Evolutionary conservation across 768 basidiomycete species (phyloP), one percentile per base, ranked within the genome.

Genomic region (Pulveroboletus sp.): DNA sequence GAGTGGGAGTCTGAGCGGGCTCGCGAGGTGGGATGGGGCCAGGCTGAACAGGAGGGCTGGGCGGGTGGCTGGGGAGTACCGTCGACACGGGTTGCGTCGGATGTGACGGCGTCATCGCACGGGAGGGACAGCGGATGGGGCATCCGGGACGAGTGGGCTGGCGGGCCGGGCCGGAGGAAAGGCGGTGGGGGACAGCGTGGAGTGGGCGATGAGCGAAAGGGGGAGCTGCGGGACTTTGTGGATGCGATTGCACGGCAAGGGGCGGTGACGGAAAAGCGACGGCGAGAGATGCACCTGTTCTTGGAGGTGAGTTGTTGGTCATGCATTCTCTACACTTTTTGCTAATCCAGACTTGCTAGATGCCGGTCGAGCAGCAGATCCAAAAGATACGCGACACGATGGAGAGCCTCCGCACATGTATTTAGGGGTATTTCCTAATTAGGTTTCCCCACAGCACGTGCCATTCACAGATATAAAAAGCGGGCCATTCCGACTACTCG

Each of bases 331-430:
- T n/a, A n/a, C n/a, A n/a, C n/a, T n/a, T n/a, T n/a, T n/a, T n/a
- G n/a, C n/a, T n/a, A n/a, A n/a, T n/a, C n/a, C n/a, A n/a, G n/a
- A n/a, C n/a, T n/a, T 50, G 14, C n/a, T 48, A 83, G 82, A 75
- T 84, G 73, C 63, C 79, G 3, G 76, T 81, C 4, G 66, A 81
- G 23, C 69, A 79, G 35, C 82, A 83, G 54, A 55, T 83, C 1
- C 55, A 69, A 46, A 74, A 74, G 50, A 84, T 83, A 21, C 59
- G 75, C 41, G 76, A 78, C 52, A 65, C 76, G 7, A 72, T 82
- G 50, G 68, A 65, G 29, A 66, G 64, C 44, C 63, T 81, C 17
- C 70, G 55, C 29, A 51, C 49, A 41, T 43, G 23, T 24, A 32
- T 17, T 12, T 20, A 40, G 43, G 48, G 47, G 43, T 34, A 11